Evolutionary conservation across 2,329 filamentous ascomycete genomes (phyloP), one percentile per base, ranked within the genome.

Genomic region (Botrytis fabae): DNA sequence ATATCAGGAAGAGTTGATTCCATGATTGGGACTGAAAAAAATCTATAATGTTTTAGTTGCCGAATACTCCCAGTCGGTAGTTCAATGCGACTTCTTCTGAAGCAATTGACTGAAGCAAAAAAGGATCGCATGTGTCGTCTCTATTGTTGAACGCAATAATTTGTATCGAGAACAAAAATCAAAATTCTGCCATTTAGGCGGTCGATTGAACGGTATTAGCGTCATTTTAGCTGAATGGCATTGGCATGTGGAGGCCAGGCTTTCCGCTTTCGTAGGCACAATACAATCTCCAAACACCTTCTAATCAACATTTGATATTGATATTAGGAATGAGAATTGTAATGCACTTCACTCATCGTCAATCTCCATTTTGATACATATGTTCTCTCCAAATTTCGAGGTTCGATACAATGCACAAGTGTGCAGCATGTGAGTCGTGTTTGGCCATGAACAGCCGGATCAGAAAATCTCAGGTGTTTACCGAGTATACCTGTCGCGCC

Each of bases 1-100:
- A 81, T 80, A 72, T 80, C 77, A 38, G 74, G 73, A 38, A 70
- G 60, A 25, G 48, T 70, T 8, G 51, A n/a, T n/a, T 70, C 28
- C 69, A 70, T 70, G 40, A 32, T 40, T 18, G 57, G 40, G 32
- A n/a, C n/a, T 18, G 65, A 69, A 25, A 25, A 69, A 12, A 57
- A 69, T 69, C 38, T 42, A 22, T 42, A 22, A 18, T 42, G 22
- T 22, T 57, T 25, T 18, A 42, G 28, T 35, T 69, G 65, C n/a
- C 48, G 48, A 28, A 18, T 25, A 22, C 5, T 18, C 28, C 22
- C n/a, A 57, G 18, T 3, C 35, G 57, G 48, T 6, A 22, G n/a
- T 57, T 14, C 40, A 57, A 57, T 57, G 18, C 48, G n/a, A 44
- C 38, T 57, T 42, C n/a, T 69, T 42, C 18, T 69, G 65, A 69